These are phyloP conservation scores for Acephala macrosclerotiorum DNA, from an alignment of 2,329 filamentous ascomycete genomes.

Conservation along the genomic window DNA sequence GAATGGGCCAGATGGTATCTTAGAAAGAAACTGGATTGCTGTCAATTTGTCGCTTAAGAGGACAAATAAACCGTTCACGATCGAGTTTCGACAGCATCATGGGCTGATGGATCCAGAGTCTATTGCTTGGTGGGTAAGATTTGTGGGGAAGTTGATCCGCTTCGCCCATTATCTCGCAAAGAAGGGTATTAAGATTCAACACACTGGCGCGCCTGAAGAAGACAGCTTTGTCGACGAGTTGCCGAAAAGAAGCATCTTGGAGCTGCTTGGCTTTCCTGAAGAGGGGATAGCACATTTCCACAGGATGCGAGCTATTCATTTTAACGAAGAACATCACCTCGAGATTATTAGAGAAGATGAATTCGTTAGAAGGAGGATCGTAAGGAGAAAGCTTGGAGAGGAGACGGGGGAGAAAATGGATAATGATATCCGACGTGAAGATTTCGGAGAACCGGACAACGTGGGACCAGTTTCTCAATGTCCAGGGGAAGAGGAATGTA, in stretches of 20 bases:
- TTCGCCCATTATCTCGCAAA: slow-evolving; percentile 9
- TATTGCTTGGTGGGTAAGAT: slow-evolving; percentile 20
- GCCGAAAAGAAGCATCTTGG: neutral
- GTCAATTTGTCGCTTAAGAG: slow-evolving; percentile 9
- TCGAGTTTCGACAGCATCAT: slow-evolving; percentile 27
- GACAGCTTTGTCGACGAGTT: neutral
- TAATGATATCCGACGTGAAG: too few relatives aligned
- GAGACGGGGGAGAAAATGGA: too few relatives aligned
- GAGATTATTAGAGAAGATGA: too few relatives aligned
- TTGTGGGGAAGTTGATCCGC: slow-evolving; percentile 15
- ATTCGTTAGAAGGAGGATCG: too few relatives aligned
- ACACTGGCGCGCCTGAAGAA: neutral
- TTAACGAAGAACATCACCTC: neutral
- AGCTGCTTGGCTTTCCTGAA: slow-evolving; percentile 6
- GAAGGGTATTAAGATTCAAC: neutral
- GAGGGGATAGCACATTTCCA: slow-evolving; percentile 3
- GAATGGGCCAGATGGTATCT: too few relatives aligned
- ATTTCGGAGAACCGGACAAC: too few relatives aligned
- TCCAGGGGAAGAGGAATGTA: too few relatives aligned
- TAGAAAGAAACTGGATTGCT: neutral
- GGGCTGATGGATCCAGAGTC: slow-evolving; percentile 12
- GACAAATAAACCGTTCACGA: slow-evolving; percentile 16
- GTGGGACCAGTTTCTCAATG: too few relatives aligned
- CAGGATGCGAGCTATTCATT: neutral
- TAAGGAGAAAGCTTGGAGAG: too few relatives aligned